Base-by-base conservation (phyloP, 1,284 basidiomycete genomes). In the Cutaneotrichosporon sp. region DNA sequence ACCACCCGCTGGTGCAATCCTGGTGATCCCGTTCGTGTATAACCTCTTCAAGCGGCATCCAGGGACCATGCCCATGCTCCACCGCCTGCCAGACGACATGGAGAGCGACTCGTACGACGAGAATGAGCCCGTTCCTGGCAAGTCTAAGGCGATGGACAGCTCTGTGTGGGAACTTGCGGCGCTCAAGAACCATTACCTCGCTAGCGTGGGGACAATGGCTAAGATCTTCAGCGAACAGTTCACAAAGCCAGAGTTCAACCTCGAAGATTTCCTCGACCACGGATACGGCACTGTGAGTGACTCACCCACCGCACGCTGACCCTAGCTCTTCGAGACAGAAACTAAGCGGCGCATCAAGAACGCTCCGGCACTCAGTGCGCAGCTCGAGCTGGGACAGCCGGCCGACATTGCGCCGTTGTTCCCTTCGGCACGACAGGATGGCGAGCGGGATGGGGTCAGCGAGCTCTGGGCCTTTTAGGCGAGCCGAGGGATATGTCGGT, bases 241-340 rank as follows among this genome's bases (percentile, higher is more conserved):
- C 80, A 97, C 92, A 9, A 95, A 95, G 74, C 91, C 90, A 13
- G 85, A 85, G 32, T 98, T 95, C 80, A 84, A 86, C 32, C 87
- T 97, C 85, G 97, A 99, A 72, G 97, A 99, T 78, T 99, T 99
- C 78, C 80, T 98, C 73, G 97, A 99, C 81, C 93, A 98, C 77
- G 92, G 92, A 0, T 99, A 97, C 75, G 85, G 84, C 16, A 97
- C 92, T 58, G 92, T 96, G 70, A 72, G 90, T 84, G 8, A 11
- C 91, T 94, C 70, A 71, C 90, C 83, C 4, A 14, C 26, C 8
- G 9, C 3, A 8, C 10, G 38, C 61, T 62, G 36, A 60, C 74
- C 1, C 1, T 21, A 95, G 90, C 84, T 98, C 38, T 91, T 97
- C 70, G 91, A 95, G 58, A 90, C 90, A 1, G 96, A 98, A 75